phyloP scores from a whole-genome alignment of 2,329 filamentous ascomycete genomes.

The Apiospora pterosperma region DNA sequence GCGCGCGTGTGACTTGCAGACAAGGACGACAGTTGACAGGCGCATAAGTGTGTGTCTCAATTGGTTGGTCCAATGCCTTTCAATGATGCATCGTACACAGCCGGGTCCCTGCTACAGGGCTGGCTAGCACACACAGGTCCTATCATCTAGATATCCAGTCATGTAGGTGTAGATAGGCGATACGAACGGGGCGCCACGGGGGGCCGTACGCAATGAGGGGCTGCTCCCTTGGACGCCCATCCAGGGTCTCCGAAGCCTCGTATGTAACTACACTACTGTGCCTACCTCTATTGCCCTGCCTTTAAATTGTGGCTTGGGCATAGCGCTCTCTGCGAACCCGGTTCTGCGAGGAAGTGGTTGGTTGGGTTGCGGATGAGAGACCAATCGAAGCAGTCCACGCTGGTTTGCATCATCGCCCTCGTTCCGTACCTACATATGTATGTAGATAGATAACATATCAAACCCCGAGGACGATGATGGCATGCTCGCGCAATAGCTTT shows the following conservation, averaged over 20 bases:
- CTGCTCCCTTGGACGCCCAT: neutral
- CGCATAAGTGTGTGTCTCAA: neutral
- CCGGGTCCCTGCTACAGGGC: neutral
- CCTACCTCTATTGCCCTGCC: too few relatives aligned
- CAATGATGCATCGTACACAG: neutral
- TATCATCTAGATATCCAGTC: neutral
- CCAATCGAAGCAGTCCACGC: neutral
- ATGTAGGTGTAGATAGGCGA: neutral
- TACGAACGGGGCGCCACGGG: neutral
- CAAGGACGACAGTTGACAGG: neutral
- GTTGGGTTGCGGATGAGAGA: neutral
- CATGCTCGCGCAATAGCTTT: neutral
- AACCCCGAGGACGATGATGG: neutral
- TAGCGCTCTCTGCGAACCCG: neutral
- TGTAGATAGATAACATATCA: neutral
- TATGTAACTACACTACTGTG: neutral
- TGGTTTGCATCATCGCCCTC: neutral
- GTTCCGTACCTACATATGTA: neutral
- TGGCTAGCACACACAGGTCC: neutral
- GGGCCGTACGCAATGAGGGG: neutral
- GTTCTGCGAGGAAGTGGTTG: neutral
- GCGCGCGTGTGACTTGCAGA: neutral
- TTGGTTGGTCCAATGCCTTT: neutral
- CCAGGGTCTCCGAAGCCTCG: neutral
- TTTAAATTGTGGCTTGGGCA: neutral